Evolutionary conservation across 1,139 yeast genomes (phyloP), one percentile per base, ranked within the genome.

Genomic region (Geotrichum restrictum): DNA sequence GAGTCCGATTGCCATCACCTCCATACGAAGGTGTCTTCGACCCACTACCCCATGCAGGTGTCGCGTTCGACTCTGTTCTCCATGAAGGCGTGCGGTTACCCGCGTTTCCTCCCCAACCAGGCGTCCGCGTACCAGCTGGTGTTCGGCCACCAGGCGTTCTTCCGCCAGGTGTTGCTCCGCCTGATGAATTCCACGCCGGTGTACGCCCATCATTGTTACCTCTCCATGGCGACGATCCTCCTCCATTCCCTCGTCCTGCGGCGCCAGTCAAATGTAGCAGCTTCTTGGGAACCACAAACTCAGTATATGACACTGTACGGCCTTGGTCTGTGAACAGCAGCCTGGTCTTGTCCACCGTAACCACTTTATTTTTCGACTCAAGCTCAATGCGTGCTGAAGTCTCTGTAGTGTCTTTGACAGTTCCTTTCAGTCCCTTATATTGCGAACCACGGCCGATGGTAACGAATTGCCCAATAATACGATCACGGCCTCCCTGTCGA

Each of bases 351-450:
- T 82, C 84, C 38, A 93, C 89, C 58, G 93, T 88, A 58, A 91
- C 82, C 57, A 85, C 87, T 68, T 93, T 94, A 64, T 85, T 84
- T 64, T 89, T 91, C 37, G 97, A 87, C 69, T 93, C 98, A 59
- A 93, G 78, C 70, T 93, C 99, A 46, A 93, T 86, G 57, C 98
- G 80, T 2, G 98, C 98, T 62, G 78, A 80, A 19, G 84, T 85
- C 57, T 95, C 98, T 61, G 89, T 94, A 13, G 96, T 88, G 66
- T 93, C 98, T 58, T 87, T 86, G 40, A 94, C 89, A 60, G 88
- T 86, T 66, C 98, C 99, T 74, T 85, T 83, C 61, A 89, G 80
- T 41, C 98, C 98, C 72, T 93, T 94, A 70, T 91, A 88, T 58
- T 91, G 91, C 5, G 98, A 96, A 10, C 83, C 75, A 62, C 86